Conservation (phyloP, 768 basidiomycete species). For the Leccinum ochraceum region DNA sequence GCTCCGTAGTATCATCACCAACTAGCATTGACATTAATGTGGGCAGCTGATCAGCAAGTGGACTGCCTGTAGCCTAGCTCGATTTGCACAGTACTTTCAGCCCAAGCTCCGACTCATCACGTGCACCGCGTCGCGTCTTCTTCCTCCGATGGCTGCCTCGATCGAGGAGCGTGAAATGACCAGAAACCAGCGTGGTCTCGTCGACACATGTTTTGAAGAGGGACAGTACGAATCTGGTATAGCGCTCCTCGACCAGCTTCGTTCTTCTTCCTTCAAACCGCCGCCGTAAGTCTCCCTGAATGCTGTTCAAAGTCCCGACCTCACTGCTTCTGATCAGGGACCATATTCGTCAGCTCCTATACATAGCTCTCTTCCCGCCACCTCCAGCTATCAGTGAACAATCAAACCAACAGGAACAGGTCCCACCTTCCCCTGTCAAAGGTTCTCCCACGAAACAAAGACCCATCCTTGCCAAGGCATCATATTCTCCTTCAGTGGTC, state of each 20-base stretch:
- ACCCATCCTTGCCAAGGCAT: constrained; percentile 39
- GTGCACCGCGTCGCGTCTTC: constrained; percentile 22
- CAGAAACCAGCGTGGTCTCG: constrained; percentile 51
- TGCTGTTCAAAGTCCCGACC: constrained; percentile 13
- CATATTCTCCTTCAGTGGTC: constrained; percentile 43
- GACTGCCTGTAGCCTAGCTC: not conserved
- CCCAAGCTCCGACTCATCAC: constrained; percentile 13
- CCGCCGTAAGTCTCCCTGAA: constrained; percentile 47
- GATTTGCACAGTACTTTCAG: not conserved
- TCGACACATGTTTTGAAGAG: constrained; percentile 77
- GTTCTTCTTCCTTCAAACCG: constrained; percentile 57
- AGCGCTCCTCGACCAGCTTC: constrained; percentile 59
- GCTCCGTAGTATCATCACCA: not conserved
- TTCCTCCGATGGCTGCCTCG: constrained; percentile 10
- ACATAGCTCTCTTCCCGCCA: constrained; percentile 66
- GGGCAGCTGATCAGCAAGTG: not conserved
- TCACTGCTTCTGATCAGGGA: constrained; percentile 39
- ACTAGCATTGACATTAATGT: not conserved
- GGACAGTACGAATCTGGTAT: constrained; percentile 74
- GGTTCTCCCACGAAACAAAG: constrained; percentile 52
- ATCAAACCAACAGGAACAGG: constrained; percentile 22
- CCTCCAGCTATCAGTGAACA: constrained; percentile 20
- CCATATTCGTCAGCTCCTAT: constrained; percentile 68
- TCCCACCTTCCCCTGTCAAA: constrained; percentile 36
- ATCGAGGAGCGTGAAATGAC: constrained; percentile 45